Base-by-base conservation (phyloP, 2,329 filamentous ascomycete species). In the Cladosporium colombiae region DNA sequence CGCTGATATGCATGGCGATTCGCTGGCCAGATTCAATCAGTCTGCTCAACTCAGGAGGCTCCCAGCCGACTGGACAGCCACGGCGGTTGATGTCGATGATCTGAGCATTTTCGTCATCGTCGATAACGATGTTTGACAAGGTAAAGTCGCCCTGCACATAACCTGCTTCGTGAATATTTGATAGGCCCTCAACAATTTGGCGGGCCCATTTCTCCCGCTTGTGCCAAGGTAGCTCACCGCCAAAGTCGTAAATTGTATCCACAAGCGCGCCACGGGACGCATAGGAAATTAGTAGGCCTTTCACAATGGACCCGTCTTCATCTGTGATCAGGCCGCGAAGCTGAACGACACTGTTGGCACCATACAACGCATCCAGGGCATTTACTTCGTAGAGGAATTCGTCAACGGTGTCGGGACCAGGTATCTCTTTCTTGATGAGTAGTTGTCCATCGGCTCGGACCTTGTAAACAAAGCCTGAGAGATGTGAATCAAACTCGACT, bases 91-190 rank as follows among this genome's bases (percentile, higher is more conserved):
- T 97, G 78, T 99, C 95, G 74, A 99, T 99, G 70, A 99, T 98
- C 74, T 96, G 94, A 10, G 94, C 95, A 74, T 97, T 86, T 74
- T 93, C 89, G 52, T 90, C 80, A 14, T 85, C 84, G 76, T 98
- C 92, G 73, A 99, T 90, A 68, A 99, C 95, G 70, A 99, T 96
- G 75, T 99, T 99, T 5, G 93, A 97, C 31, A 99, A 83, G 0
- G 95, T 99, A 70, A 99, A 97, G 75, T 99, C 95, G 27, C 95
- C 95, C 75, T 99, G 95, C 13, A 99, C 95, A 76, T 96, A 98
- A 5, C 95, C 95, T 25, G 92, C 89, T 77, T 98, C 94, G 74
- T 99, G 95, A 33, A 99, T 94, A 72, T 97, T 93, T 1, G 91
- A 89, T 3, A 99, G 84, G 2, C 95, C 95, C 67, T 90, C 86